Evolutionary conservation across 1,284 basidiomycete species (phyloP).

Genomic region (Exobasidium cylindrosporum): DNA sequence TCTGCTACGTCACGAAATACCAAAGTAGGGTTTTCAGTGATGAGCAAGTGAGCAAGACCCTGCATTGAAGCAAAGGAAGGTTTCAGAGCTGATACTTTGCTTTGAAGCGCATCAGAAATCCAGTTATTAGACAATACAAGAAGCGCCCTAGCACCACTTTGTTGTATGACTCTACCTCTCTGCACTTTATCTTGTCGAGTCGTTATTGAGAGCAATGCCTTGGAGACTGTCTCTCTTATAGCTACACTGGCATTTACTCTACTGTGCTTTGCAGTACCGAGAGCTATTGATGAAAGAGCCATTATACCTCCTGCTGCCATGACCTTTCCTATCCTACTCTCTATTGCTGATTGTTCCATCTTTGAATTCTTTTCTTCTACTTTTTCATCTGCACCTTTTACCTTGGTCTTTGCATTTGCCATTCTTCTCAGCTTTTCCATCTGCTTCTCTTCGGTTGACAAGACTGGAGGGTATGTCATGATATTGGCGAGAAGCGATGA

Average conservation of each 20-base stretch:
- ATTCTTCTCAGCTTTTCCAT: constrained; percentile 28
- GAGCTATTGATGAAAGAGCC: constrained; percentile 24
- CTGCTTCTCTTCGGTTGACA: constrained; percentile 36
- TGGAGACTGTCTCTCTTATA: constrained; percentile 2
- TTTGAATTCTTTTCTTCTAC: constrained; percentile 20
- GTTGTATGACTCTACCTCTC: constrained; percentile 74
- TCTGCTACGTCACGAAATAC: constrained; percentile 66
- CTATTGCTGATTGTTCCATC: not conserved
- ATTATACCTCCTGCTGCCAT: constrained; percentile 32
- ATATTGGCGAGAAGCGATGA: constrained; percentile 34
- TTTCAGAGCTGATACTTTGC: not conserved
- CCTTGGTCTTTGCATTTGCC: constrained; percentile 23
- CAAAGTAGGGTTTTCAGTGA: constrained; percentile 81
- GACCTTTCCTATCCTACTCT: not conserved
- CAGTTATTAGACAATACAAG: constrained; percentile 56
- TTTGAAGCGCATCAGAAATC: not conserved
- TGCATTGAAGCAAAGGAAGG: constrained; percentile 68
- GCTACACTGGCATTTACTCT: not conserved
- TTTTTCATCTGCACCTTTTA: not conserved
- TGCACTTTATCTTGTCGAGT: constrained; percentile 66
- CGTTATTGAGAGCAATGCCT: constrained; percentile 9
- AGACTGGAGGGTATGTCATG: constrained; percentile 27
- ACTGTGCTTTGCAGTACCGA: not conserved
- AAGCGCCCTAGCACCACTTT: constrained; percentile 73
- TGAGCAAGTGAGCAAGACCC: constrained; percentile 85